phyloP scores from a whole-genome alignment of 2,329 filamentous ascomycete species.

The Penicillium digitatum region DNA sequence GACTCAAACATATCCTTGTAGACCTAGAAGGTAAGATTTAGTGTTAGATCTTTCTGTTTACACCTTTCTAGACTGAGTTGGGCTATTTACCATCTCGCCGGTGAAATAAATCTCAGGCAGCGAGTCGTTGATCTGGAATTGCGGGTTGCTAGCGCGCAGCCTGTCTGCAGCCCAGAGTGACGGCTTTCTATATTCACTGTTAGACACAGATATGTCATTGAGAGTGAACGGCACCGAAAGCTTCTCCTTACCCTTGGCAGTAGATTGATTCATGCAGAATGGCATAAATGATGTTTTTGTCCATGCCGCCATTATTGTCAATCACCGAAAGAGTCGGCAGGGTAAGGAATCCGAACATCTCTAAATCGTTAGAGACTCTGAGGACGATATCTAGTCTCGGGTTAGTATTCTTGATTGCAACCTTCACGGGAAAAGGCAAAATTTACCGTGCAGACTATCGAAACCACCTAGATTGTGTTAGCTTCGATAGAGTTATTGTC shows the following conservation, averaged over 20 bases:
- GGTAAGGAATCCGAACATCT: constrained; percentile 71
- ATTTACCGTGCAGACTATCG: constrained; percentile 63
- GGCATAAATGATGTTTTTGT: constrained; percentile 76
- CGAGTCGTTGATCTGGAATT: constrained; percentile 46
- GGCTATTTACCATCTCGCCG: constrained; percentile 68
- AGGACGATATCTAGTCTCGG: constrained; percentile 57
- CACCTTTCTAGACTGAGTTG: neutral
- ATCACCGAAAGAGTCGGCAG: constrained; percentile 65
- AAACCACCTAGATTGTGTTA: constrained; percentile 54
- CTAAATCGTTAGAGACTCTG: constrained; percentile 66
- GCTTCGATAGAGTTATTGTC: neutral
- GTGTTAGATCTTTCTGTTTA: neutral
- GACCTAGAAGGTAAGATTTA: constrained; percentile 44
- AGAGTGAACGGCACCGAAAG: neutral
- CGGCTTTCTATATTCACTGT: constrained; percentile 44
- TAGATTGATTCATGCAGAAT: constrained; percentile 87
- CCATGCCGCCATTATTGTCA: constrained; percentile 65
- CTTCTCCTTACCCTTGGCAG: constrained; percentile 57
- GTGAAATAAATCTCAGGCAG: constrained; percentile 68
- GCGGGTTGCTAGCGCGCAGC: constrained; percentile 34
- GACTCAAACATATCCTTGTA: constrained; percentile 80
- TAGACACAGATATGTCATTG: neutral
- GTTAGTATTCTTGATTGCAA: neutral
- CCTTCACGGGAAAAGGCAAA: neutral
- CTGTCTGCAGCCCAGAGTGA: constrained; percentile 71